Conservation (phyloP, 441 rosid species). For the Populus hybrid region DNA sequence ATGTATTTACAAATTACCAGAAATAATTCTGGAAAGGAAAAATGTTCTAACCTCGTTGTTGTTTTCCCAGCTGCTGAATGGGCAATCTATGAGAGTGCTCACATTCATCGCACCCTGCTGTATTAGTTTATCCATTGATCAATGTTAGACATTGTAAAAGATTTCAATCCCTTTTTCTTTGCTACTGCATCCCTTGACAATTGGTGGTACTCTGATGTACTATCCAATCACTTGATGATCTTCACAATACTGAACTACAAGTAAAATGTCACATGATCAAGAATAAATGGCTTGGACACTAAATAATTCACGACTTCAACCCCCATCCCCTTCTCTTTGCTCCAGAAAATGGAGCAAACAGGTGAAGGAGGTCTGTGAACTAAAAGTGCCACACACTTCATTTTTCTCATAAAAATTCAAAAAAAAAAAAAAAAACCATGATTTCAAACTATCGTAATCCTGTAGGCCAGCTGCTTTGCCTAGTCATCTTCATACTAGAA, state of each 20-base stretch:
- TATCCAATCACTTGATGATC: background rate
- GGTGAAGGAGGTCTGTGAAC: background rate
- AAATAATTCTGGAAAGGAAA: no score
- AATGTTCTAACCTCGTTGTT: no score
- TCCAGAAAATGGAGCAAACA: no score
- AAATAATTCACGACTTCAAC: background rate
- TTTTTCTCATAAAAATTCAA: background rate
- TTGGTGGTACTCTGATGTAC: background rate
- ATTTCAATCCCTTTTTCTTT: background rate
- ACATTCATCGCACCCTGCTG: background rate
- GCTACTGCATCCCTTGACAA: background rate
- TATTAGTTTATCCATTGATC: background rate
- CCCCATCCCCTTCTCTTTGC: background rate
- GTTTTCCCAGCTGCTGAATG: no score
- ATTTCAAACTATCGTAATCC: background rate
- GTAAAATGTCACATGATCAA: no score
- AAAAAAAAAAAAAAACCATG: no score
- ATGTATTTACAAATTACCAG: slow-evolving; percentile 1
- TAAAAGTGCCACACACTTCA: background rate
- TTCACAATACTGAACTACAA: background rate
- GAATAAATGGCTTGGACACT: background rate
- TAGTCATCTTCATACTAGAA: background rate
- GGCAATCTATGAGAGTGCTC: no score
- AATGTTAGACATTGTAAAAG: background rate
- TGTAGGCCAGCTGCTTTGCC: background rate